Base-by-base conservation (phyloP, 2,329 filamentous ascomycete species). In the Ramichloridium luteum region DNA sequence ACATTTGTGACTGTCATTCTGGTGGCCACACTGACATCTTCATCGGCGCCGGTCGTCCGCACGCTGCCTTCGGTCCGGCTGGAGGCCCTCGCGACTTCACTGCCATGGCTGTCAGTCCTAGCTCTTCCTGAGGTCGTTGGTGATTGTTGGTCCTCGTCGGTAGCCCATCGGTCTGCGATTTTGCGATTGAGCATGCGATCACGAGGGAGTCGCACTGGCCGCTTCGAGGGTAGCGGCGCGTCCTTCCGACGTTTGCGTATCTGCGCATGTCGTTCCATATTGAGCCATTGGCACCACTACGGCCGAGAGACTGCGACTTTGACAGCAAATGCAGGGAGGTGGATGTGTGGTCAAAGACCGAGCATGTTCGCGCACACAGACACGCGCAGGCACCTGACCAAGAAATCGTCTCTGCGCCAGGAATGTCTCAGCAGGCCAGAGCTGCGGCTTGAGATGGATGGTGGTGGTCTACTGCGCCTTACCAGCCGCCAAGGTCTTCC, bases 1-100 rank as follows among this genome's bases (percentile, higher is more conserved):
- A 66, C 57, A 45, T 65, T 65, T 16, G 56, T 58, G 16, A 65
- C 62, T 3, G 61, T 63, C 46, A 64, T 40, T 16, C 38, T 26
- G 13, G 37, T 44, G 25, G 37, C 40, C 26, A 44, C 43, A 25
- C 36, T 41, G 33, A 37, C 39, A 26, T 41, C 41, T 27, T 42
- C 39, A 22, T 45, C 44, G 12, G 31, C 35, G 31, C 37, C 37
- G 16, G 46, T 47, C 40, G 38, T 43, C 20, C 12, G 31, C n/a
- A 3, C 13, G 12, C 25, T 13, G 15, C 32, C 11, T 28, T 29
- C 26, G 25, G 12, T 11, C 17, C 32, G n/a, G 30, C 22, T 32
- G 16, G 30, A 12, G 18, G 30, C 16, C 8, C 5, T 12, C 13
- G 11, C 16, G n/a, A 18, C n/a, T 23, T 31, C 34, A 18, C 12